phyloP scores from a whole-genome alignment of 192 early-diverging fungal species.

The Coemansia guatemalensis region DNA sequence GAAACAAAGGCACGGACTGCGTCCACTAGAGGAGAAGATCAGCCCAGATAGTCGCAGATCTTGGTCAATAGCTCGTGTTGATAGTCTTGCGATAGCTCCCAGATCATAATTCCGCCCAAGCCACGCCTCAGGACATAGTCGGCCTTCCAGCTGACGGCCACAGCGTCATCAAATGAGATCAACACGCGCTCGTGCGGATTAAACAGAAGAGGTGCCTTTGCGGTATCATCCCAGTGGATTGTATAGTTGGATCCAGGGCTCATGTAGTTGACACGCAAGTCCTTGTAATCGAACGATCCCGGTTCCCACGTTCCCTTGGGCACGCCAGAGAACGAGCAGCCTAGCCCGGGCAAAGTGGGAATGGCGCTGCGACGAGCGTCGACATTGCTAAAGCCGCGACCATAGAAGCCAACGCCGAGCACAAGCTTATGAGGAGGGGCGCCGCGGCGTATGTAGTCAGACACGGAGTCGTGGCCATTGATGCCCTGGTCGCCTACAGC shows the following conservation, averaged over 20 bases:
- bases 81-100: constrained; percentile 66
- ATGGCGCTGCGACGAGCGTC: constrained; percentile 50
- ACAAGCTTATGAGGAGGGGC: constrained; percentile 83
- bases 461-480: constrained; percentile 65
- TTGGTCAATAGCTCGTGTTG: constrained; percentile 43
- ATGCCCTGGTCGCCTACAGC: constrained; percentile 61
- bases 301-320: constrained; percentile 84
- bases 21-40: not conserved
- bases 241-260: constrained; percentile 58
- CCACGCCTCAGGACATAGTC: constrained; percentile 58
- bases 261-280: constrained; percentile 52
- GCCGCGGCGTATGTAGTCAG: constrained; percentile 66
- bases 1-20: not conserved
- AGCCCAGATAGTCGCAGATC: constrained; percentile 53
- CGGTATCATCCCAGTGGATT: constrained; percentile 74
- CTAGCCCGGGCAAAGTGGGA: constrained; percentile 53
- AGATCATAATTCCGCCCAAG: constrained; percentile 78
- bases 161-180: constrained; percentile 79
- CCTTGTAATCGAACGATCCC: constrained; percentile 90
- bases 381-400: constrained; percentile 89
- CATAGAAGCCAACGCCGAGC: constrained; percentile 90
- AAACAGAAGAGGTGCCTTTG: constrained; percentile 82
- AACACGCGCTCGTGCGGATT: constrained; percentile 65
- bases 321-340: constrained; percentile 65
- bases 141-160: constrained; percentile 65